Evolutionary conservation across 129 eudicot genomes (phyloP).

Genomic region (Saussurea involucrata): DNA sequence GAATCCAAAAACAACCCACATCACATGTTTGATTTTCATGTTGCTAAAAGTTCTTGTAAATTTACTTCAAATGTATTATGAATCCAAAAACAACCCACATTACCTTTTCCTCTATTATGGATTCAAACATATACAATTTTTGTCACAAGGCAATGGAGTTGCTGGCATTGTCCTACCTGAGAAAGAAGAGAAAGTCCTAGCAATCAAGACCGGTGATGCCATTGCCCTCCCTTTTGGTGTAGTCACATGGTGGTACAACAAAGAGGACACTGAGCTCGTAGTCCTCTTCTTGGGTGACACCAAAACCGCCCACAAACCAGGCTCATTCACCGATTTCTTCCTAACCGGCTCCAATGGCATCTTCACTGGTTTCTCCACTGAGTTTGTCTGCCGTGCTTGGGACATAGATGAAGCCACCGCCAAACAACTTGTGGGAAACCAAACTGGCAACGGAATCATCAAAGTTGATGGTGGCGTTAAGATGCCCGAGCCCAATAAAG

Average conservation of each 20-base stretch:
- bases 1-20: neutral
- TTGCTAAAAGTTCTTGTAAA: neutral
- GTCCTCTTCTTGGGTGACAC: slow-evolving; percentile 85
- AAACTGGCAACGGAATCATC: slow-evolving; percentile 60
- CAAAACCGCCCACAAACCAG: slow-evolving; percentile 63
- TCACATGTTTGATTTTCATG: neutral
- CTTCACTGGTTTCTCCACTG: slow-evolving; percentile 87
- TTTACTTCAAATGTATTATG: neutral
- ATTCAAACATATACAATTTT: neutral
- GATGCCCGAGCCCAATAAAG: slow-evolving; percentile 68
- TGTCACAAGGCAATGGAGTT: slow-evolving; percentile 53
- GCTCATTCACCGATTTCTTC: slow-evolving; percentile 67
- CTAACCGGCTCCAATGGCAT: slow-evolving; percentile 79
- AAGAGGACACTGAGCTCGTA: slow-evolving; percentile 66
- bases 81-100: neutral
- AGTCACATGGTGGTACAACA: slow-evolving; percentile 89
- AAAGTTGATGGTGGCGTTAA: slow-evolving; percentile 48
- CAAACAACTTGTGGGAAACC: slow-evolving; percentile 61
- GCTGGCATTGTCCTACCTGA: slow-evolving; percentile 89
- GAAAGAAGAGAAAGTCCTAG: slow-evolving; percentile 72
- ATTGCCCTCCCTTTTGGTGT: slow-evolving; percentile 87
- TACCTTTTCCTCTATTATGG: neutral
- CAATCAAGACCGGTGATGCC: slow-evolving; percentile 78
- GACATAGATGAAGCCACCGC: slow-evolving; percentile 57
- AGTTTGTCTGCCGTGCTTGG: slow-evolving; percentile 79